Base-by-base conservation (phyloP, 2,329 filamentous ascomycete species). In the Aspergillus awamori region DNA sequence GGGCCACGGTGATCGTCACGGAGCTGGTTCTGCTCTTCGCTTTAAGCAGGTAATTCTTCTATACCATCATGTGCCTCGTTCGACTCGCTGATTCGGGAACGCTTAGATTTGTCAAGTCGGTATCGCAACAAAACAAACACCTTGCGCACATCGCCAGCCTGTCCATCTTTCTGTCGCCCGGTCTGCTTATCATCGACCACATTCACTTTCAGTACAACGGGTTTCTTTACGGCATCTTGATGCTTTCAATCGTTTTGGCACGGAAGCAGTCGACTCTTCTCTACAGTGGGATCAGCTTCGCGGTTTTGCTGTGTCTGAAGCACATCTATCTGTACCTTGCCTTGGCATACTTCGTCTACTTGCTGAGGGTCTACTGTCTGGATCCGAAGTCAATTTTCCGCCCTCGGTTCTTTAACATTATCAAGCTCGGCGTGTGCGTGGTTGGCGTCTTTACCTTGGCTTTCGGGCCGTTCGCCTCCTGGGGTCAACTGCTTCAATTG, bases 181-280 rank as follows among this genome's bases (percentile, higher is more conserved):
- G 94, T 2, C 86, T 99, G 38, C 83, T 99, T 62, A 96, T 99
- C 74, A 98, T 99, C 76, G 95, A 99, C 73, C 95, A 99, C 76
- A 94, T 97, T 66, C 93, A 97, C 77, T 99, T 99, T 77, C 95
- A 99, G 81, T 99, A 99, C 81, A 99, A 99, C 80, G 94, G 95
- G 43, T 93, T 93, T 79, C 87, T 99, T 79, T 99, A 98, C 75
- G 95, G 95, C 39, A 81, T 98, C 47, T 82, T 99, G 54, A 86
- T 98, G 39, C 83, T 94, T 57, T 98, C 95, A 2, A 84, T 99
- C 52, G 90, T 96, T 1, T 80, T 96, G 61, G 92, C 93, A 6
- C 88, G 92, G 54, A 87, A 89, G 69, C 87, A 86, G 71, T 89
- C 89, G 2, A 90, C 90, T 0, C 81, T 95, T 36, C 83, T 98